Evolutionary conservation across 176 grass and related monocot genomes (phyloP).

Genomic region (Lolium rigidum): DNA sequence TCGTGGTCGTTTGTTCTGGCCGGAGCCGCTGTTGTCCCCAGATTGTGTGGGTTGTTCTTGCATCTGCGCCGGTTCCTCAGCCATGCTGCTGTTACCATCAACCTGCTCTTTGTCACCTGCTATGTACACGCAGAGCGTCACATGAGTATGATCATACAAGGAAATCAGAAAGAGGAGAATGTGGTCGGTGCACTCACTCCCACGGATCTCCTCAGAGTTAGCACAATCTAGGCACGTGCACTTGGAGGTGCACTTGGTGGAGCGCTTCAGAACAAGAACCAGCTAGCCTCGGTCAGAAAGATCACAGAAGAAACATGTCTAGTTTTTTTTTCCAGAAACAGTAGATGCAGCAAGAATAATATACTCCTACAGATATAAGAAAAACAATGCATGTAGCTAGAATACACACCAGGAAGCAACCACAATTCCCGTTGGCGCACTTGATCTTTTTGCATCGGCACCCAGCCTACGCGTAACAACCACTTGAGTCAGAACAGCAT

Average conservation of each 20-base stretch:
- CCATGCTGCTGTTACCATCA: too few species aligned
- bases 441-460: too few species aligned
- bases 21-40: too few species aligned
- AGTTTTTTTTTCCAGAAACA: not conserved
- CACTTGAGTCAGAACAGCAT: too few species aligned
- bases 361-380: not conserved
- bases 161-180: not conserved
- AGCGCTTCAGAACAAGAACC: slow-evolving; percentile 12
- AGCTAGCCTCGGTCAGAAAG: not conserved
- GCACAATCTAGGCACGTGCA: slow-evolving; percentile 16
- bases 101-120: not conserved
- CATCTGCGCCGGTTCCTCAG: too few species aligned
- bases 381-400: not conserved
- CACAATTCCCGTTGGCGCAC: not conserved
- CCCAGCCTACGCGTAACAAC: too few species aligned
- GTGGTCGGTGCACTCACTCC: not conserved
- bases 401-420: not conserved
- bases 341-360: not conserved
- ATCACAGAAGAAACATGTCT: not conserved
- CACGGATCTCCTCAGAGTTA: not conserved
- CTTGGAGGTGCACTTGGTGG: not conserved
- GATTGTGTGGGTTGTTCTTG: too few species aligned
- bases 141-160: not conserved
- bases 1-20: too few species aligned
- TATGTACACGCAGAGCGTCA: not conserved